phyloP scores from a whole-genome alignment of 768 basidiomycete genomes.

The Phaffia australis region DNA sequence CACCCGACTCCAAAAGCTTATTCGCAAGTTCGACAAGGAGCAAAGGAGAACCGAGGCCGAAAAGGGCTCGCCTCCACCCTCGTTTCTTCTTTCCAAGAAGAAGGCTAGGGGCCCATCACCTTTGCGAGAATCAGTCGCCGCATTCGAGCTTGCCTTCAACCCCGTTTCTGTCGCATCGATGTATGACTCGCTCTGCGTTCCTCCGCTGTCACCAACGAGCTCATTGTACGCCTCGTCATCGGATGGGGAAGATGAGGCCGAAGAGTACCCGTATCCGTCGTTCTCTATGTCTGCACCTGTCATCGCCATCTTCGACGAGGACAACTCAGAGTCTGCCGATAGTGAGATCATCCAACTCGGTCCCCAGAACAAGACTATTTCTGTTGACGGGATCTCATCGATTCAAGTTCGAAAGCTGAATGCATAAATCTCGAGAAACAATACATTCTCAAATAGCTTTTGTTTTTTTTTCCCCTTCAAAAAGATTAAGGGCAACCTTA shows the following conservation, averaged over 20 bases:
- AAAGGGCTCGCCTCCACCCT: conserved; percentile 29
- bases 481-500: no score
- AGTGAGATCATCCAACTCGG: no score
- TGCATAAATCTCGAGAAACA: no score
- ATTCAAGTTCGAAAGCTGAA: no score
- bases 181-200: conserved; percentile 4
- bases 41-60: conserved; percentile 31
- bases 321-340: no score
- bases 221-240: conserved; percentile 3
- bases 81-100: background rate
- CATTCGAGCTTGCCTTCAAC: background rate
- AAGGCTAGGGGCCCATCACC: background rate
- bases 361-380: no score
- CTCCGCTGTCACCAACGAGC: background rate
- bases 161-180: conserved; percentile 4
- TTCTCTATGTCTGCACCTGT: no score
- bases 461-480: no score
- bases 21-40: conserved; percentile 32
- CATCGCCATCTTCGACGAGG: no score
- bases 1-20: conserved; percentile 31
- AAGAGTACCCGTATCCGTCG: background rate
- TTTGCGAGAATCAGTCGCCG: conserved; percentile 5
- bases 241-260: conserved; percentile 17
- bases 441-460: no score
- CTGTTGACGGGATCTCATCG: no score